These are phyloP conservation scores for Leptoxyphium fumago DNA, from an alignment of 2,329 filamentous ascomycete genomes.

Conservation along the genomic window DNA sequence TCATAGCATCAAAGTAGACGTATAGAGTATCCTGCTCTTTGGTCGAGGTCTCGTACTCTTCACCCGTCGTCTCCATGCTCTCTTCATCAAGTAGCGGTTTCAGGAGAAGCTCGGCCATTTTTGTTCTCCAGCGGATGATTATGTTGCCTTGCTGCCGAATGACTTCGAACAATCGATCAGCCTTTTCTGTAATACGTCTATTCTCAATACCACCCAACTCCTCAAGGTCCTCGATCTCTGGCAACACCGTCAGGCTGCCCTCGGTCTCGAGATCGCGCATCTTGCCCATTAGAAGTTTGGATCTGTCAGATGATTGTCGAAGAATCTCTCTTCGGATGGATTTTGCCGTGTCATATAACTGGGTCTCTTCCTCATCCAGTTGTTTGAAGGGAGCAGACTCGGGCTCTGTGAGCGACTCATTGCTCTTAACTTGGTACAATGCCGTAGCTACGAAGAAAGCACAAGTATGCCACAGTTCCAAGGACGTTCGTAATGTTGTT, in stretches of 20 bases:
- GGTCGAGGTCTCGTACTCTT: slow-evolving; percentile 80
- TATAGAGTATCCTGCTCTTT: slow-evolving; percentile 80
- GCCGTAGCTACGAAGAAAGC: slow-evolving; percentile 76
- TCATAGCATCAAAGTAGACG: slow-evolving; percentile 67
- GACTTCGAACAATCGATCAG: slow-evolving; percentile 48
- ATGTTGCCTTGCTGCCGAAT: slow-evolving; percentile 59
- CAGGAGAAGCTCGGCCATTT: slow-evolving; percentile 56
- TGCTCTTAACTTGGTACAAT: slow-evolving; percentile 67
- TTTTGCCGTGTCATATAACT: slow-evolving; percentile 67
- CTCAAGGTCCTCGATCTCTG: slow-evolving; percentile 32
- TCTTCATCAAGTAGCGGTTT: slow-evolving; percentile 60
- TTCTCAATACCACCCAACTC: slow-evolving; percentile 58
- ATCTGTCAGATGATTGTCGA: slow-evolving; percentile 41
- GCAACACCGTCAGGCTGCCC: slow-evolving; percentile 40
- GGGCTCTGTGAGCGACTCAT: slow-evolving; percentile 47
- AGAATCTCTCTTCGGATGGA: slow-evolving; percentile 63
- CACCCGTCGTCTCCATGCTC: slow-evolving; percentile 60
- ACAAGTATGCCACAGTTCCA: slow-evolving; percentile 70
- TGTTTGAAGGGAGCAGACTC: slow-evolving; percentile 51
- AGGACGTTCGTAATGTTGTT: slow-evolving; percentile 52
- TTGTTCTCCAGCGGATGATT: slow-evolving; percentile 60
- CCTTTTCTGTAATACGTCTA: slow-evolving; percentile 46
- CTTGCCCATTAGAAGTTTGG: slow-evolving; percentile 47
- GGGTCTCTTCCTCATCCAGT: slow-evolving; percentile 55
- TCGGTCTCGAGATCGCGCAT: slow-evolving; percentile 32